These are phyloP conservation scores for Ramaria sp. DNA, from an alignment of 768 basidiomycete genomes.

Conservation along the genomic window DNA sequence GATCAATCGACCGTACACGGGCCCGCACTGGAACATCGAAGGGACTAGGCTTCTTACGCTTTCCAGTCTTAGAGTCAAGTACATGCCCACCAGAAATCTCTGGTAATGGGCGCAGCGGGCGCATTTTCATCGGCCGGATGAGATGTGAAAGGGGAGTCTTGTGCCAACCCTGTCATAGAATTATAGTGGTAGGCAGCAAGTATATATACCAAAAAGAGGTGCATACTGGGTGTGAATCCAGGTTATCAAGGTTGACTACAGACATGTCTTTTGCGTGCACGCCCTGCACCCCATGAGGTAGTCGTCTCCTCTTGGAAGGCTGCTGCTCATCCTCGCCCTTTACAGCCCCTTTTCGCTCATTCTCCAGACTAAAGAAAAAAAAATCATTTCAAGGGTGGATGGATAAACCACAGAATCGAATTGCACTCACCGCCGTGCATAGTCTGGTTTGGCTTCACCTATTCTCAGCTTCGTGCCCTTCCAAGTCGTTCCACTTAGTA, in stretches of 20 bases:
- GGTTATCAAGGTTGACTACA: slow-evolving; percentile 49
- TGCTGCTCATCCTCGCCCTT: slow-evolving; percentile 20
- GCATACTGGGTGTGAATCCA: slow-evolving; percentile 24
- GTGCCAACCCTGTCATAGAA: slow-evolving; percentile 43
- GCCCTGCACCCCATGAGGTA: slow-evolving; percentile 22
- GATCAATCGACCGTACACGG: slow-evolving; percentile 57
- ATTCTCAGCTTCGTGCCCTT: slow-evolving; percentile 79
- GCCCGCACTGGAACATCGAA: slow-evolving; percentile 49
- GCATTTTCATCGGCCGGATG: slow-evolving; percentile 56
- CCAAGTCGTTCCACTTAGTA: slow-evolving; percentile 75
- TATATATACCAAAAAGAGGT: background rate
- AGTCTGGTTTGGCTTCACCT: slow-evolving; percentile 77
- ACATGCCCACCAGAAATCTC: slow-evolving; percentile 12
- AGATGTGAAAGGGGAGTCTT: slow-evolving; percentile 56
- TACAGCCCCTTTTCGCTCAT: slow-evolving; percentile 21
- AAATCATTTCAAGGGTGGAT: too few species aligned
- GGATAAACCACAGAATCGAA: too few species aligned
- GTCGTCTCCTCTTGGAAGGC: slow-evolving; percentile 16
- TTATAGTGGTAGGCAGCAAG: background rate
- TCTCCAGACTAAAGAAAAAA: slow-evolving; percentile 15
- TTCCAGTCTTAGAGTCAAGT: slow-evolving; percentile 4
- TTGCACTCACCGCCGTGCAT: slow-evolving; percentile 47
- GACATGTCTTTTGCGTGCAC: slow-evolving; percentile 52
- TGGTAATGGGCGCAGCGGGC: slow-evolving; percentile 52
- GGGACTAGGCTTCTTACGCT: slow-evolving; percentile 23